These are phyloP conservation scores for Saccharomyces jurei DNA, from an alignment of 805 yeast species.

Conservation along the genomic window DNA sequence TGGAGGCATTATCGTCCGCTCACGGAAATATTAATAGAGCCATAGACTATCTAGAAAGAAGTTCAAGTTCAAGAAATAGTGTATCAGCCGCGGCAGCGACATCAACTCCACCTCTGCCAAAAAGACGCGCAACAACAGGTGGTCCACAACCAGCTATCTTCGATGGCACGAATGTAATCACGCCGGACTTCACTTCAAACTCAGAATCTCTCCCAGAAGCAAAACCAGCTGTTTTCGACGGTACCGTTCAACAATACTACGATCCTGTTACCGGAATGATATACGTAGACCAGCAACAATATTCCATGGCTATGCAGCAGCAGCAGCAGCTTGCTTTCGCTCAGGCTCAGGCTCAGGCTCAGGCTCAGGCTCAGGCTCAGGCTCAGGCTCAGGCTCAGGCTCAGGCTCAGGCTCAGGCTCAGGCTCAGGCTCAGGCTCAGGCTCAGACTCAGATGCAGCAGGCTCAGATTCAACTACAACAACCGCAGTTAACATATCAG, in stretches of 20 bases:
- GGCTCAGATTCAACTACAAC: slow-evolving; percentile 13
- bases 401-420: slow-evolving; percentile 11
- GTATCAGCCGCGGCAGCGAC: slow-evolving; percentile 4
- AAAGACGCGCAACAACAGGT: slow-evolving; percentile 30
- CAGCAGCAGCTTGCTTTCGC: slow-evolving; percentile 16
- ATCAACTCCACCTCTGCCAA: slow-evolving; percentile 32
- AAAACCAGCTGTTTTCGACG: slow-evolving; percentile 23
- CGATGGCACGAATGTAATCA: slow-evolving; percentile 19
- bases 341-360: slow-evolving; percentile 20
- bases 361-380: slow-evolving; percentile 9
- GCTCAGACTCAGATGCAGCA: slow-evolving; percentile 10
- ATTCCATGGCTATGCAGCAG: slow-evolving; percentile 23
- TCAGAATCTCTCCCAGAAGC: slow-evolving; percentile 9
- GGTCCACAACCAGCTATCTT: slow-evolving; percentile 31
- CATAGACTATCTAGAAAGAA: slow-evolving; percentile 44
- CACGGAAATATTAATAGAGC: slow-evolving; percentile 57
- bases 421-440: slow-evolving; percentile 5
- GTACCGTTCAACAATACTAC: slow-evolving; percentile 51
- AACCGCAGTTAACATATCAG: slow-evolving; percentile 13
- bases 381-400: slow-evolving; percentile 7
- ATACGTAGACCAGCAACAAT: slow-evolving; percentile 63
- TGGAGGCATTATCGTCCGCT: slow-evolving; percentile 55
- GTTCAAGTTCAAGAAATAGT: slow-evolving; percentile 8
- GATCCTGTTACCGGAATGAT: slow-evolving; percentile 66
- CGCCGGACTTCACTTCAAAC: slow-evolving; percentile 4